These are phyloP conservation scores for Suillus luteus DNA, from an alignment of 768 basidiomycete species.

Conservation along the genomic window DNA sequence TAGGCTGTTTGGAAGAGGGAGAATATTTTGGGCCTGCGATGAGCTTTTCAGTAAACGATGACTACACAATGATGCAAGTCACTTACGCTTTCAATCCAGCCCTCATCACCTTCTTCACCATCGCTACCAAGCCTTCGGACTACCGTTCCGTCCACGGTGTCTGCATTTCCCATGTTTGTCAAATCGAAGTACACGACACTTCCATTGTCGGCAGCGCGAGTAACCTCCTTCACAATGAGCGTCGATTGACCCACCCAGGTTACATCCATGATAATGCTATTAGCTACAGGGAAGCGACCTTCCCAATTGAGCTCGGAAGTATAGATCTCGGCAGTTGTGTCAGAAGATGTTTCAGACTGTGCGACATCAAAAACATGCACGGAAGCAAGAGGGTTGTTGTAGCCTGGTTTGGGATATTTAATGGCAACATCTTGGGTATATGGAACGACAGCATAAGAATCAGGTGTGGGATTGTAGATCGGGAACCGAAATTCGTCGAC, in stretches of 20 bases:
- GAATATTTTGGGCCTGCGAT: slow-evolving; percentile 61
- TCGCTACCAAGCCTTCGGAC: slow-evolving; percentile 78
- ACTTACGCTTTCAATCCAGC: slow-evolving; percentile 91
- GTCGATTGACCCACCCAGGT: slow-evolving; percentile 81
- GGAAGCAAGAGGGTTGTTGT: slow-evolving; percentile 83
- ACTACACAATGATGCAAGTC: background rate
- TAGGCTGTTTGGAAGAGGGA: slow-evolving; percentile 51
- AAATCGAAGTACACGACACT: slow-evolving; percentile 78
- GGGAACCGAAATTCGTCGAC: slow-evolving; percentile 89
- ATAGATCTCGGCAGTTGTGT: slow-evolving; percentile 39
- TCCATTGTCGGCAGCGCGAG: slow-evolving; percentile 79
- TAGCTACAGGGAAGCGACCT: slow-evolving; percentile 51
- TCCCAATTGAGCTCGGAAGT: slow-evolving; percentile 70
- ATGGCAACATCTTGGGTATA: slow-evolving; percentile 69
- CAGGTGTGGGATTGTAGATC: slow-evolving; percentile 84
- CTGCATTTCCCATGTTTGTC: slow-evolving; percentile 26
- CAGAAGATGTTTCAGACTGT: slow-evolving; percentile 29
- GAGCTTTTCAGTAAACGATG: slow-evolving; percentile 1
- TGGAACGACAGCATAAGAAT: slow-evolving; percentile 70
- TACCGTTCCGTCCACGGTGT: slow-evolving; percentile 47
- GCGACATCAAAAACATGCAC: slow-evolving; percentile 82
- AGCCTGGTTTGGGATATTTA: slow-evolving; percentile 89
- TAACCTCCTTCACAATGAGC: slow-evolving; percentile 85
- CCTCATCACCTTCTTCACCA: slow-evolving; percentile 87
- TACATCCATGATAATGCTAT: slow-evolving; percentile 80